Evolutionary conservation across 2,329 filamentous ascomycete genomes (phyloP).

Genomic region (Diaporthe sp.): DNA sequence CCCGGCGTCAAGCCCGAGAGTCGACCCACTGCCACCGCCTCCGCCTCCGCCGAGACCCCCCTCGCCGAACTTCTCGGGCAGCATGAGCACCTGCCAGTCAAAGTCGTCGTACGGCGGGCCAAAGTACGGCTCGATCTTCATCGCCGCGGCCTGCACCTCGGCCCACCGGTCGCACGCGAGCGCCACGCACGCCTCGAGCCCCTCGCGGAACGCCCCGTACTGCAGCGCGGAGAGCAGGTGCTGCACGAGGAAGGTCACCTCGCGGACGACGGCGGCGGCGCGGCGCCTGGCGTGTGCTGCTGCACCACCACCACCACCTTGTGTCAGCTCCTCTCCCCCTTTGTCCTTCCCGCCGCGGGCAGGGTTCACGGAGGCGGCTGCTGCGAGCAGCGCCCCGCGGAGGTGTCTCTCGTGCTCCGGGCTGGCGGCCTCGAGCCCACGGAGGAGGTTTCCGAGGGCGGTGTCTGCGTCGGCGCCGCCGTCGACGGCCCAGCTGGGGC

Average conservation of each 20-base stretch:
- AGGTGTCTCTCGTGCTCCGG: conserved; percentile 48
- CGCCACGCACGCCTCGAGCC: conserved; percentile 46
- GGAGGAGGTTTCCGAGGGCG: conserved; percentile 48
- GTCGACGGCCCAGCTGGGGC: conserved; percentile 50
- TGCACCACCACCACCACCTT: conserved; percentile 42
- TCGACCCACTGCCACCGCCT: conserved; percentile 17
- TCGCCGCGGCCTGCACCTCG: conserved; percentile 47
- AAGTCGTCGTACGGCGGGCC: conserved; percentile 51
- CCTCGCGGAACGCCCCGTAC: conserved; percentile 48
- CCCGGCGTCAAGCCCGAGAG: conserved; percentile 18
- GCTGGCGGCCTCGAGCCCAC: conserved; percentile 47
- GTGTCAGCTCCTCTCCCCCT: neutral
- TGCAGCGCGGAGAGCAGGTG: conserved; percentile 49
- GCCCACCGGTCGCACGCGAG: conserved; percentile 50
- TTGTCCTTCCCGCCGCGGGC: neutral
- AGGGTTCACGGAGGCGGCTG: neutral
- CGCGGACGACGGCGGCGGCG: conserved; percentile 49
- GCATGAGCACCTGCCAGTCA: conserved; percentile 51
- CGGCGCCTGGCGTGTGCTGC: conserved; percentile 41
- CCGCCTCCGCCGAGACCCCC: conserved; percentile 13
- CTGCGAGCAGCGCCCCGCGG: conserved; percentile 48
- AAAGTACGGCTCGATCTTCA: conserved; percentile 54
- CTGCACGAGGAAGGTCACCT: conserved; percentile 51
- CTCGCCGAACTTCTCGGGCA: conserved; percentile 45
- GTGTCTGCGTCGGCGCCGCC: conserved; percentile 41